Base-by-base conservation (phyloP, 495 filamentous ascomycete species). In the Umbilicaria muhlenbergii region DNA sequence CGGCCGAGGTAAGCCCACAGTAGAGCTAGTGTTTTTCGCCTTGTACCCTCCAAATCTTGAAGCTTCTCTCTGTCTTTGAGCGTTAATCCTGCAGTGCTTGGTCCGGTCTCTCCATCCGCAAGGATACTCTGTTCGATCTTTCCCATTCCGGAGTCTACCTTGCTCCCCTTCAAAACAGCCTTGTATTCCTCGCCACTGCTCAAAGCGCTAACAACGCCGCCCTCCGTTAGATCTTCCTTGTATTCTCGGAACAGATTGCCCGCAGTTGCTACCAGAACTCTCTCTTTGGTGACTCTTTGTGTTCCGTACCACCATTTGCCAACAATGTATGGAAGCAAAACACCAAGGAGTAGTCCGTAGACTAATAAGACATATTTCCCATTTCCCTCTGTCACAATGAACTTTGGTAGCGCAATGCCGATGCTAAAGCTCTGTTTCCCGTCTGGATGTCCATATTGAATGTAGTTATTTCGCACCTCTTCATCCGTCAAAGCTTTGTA, bases 261-360 rank as follows among this genome's bases (percentile, higher is more conserved):
- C 44, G 91, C 87, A 58, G 82, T 95, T 50, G 86, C 83, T 43
- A 93, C 78, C 33, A 93, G 69, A 28, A 96, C 81, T 49, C 81
- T 80, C 63, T 98, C 91, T 61, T 85, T 91, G 15, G 91, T 95
- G 57, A 84, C 72, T 38, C 79, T 71, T 57, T 94, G 86, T 6
- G 86, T 93, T 42, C 91, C 91, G 58, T 96, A 98, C 91, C 91
- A 98, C 91, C 91, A 98, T 32, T 80, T 82, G 19, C 91, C 91
- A 33, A 96, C 92, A 39, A 92, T 69, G 56, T 94, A 98, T 11
- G 91, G 91, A 36, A 98, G 63, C 35, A 94, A 63, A 28, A 95
- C 83, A 39, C 88, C 92, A 32, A 98, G 74, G 33, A 95, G 66
- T 35, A 74, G 61, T 10, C 83, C 86, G 58, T 98, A 98, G 37